These are phyloP conservation scores for Suillus alpinus DNA, from an alignment of 768 basidiomycete species.

Conservation along the genomic window DNA sequence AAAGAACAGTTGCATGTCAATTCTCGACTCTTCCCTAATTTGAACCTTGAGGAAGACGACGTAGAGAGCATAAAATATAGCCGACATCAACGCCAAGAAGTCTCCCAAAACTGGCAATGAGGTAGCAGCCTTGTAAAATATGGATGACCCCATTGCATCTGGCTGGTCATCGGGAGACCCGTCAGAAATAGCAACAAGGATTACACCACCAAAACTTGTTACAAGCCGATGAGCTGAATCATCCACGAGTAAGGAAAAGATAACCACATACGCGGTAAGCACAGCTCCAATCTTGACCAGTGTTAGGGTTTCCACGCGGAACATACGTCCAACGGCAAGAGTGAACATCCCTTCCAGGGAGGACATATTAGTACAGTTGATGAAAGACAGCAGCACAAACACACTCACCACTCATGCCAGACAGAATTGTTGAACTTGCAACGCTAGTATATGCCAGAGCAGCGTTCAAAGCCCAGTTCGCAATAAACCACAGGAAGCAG, in stretches of 20 bases:
- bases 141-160: conserved; percentile 6
- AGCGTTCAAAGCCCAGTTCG: conserved; percentile 90
- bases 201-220: conserved; percentile 73
- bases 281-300: conserved; percentile 75
- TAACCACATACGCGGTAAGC: conserved; percentile 61
- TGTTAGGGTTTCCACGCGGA: conserved; percentile 77
- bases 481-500: conserved; percentile 89
- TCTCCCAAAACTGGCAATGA: conserved; percentile 60
- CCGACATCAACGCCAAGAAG: conserved; percentile 78
- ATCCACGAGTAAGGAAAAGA: not conserved
- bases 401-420: conserved; percentile 80
- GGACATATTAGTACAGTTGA: not conserved
- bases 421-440: conserved; percentile 88
- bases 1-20: conserved; percentile 94
- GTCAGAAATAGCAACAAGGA: conserved; percentile 89
- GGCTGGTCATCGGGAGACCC: conserved; percentile 33
- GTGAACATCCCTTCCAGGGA: conserved; percentile 82
- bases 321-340: conserved; percentile 75
- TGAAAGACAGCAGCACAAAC: not conserved
- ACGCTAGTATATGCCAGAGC: conserved; percentile 86
- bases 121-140: conserved; percentile 15
- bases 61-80: conserved; percentile 85
- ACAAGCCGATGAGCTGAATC: conserved; percentile 8
- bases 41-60: conserved; percentile 87
- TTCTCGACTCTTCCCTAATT: conserved; percentile 74